phyloP scores from a whole-genome alignment of 1,284 basidiomycete genomes.

The Sporisorium graminicola region DNA sequence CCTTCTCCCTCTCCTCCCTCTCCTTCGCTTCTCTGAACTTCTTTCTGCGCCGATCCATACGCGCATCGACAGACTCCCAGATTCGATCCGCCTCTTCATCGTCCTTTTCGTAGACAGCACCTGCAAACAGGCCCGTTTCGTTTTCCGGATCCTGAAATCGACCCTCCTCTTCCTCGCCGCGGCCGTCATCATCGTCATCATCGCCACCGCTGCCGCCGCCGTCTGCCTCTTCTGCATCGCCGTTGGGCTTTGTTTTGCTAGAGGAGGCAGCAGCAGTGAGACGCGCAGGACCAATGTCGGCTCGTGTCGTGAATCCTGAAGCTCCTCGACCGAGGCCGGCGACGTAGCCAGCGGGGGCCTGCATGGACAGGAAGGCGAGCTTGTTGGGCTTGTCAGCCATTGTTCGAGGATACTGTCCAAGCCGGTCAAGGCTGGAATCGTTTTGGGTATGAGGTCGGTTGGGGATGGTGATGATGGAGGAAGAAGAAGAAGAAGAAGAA shows the following conservation, averaged over 20 bases:
- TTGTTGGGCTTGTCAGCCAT: conserved; percentile 62
- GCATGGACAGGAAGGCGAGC: conserved; percentile 63
- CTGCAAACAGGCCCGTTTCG: conserved; percentile 94
- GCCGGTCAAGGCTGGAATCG: conserved; percentile 7
- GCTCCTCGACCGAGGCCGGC: conserved; percentile 73
- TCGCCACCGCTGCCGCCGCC: conserved; percentile 21
- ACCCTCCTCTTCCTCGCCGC: conserved; percentile 86
- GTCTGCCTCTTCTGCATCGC: conserved; percentile 27
- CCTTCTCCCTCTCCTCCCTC: conserved; percentile 78
- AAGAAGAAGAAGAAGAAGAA: neutral
- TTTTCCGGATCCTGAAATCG: conserved; percentile 97
- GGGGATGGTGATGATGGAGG: neutral
- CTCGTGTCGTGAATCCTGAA: conserved; percentile 97
- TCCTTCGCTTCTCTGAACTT: conserved; percentile 85
- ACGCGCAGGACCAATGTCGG: conserved; percentile 97
- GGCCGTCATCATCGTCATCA: conserved; percentile 71
- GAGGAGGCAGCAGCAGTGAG: conserved; percentile 75
- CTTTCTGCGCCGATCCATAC: conserved; percentile 87
- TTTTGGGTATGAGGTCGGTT: neutral
- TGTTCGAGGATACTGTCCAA: neutral
- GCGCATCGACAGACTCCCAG: conserved; percentile 88
- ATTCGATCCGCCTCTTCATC: conserved; percentile 97
- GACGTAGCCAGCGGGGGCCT: conserved; percentile 68
- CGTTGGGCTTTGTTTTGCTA: conserved; percentile 1
- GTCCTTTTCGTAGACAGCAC: conserved; percentile 94